Percentiles rank a stretch among this genome's conserved stretches.
Evolutionary conservation across 345 rosid genomes (phyloP).

Genomic region (Syzygium grande): DNA sequence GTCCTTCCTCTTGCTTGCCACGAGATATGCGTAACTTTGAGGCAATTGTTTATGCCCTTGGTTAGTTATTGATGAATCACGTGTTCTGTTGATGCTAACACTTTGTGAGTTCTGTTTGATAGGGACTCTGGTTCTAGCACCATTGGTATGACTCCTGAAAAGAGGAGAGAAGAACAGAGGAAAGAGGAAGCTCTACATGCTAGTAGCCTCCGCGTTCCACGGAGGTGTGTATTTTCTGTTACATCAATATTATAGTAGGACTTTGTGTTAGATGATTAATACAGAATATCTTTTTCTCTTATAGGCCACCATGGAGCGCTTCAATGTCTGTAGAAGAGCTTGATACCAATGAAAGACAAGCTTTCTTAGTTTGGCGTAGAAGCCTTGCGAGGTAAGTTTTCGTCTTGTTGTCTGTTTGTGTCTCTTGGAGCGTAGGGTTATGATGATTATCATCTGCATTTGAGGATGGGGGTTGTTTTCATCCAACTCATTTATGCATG

Average conservation of each 20-base stretch:
- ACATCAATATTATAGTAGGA: not conserved
- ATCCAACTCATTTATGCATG: not conserved
- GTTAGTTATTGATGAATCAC: not conserved
- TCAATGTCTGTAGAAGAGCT: constrained; percentile 60
- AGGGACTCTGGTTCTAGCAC: constrained; percentile 59
- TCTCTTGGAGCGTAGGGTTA: not conserved
- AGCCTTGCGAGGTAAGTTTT: constrained; percentile 56
- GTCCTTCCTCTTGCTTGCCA: not conserved
- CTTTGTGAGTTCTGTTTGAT: not conserved
- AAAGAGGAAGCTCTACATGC: constrained; percentile 68
- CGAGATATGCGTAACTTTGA: not conserved
- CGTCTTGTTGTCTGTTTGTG: not conserved
- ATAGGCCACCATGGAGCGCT: constrained; percentile 69
- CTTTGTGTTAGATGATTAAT: not conserved
- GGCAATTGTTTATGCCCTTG: not conserved
- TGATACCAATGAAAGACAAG: constrained; percentile 59
- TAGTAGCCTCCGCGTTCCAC: constrained; percentile 57
- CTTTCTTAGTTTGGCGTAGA: constrained; percentile 80
- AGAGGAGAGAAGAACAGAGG: constrained; percentile 51
- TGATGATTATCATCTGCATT: not conserved
- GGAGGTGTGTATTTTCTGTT: constrained; percentile 26
- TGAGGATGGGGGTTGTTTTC: not conserved
- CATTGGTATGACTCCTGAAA: constrained; percentile 37
- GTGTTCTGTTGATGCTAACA: not conserved
- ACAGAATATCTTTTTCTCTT: constrained; percentile 1